A percentile compares a stretch with the other conserved stretches of the same genome.
phyloP scores from a whole-genome alignment of 805 yeast species.

The Metschnikowia drakensbergensis region DNA sequence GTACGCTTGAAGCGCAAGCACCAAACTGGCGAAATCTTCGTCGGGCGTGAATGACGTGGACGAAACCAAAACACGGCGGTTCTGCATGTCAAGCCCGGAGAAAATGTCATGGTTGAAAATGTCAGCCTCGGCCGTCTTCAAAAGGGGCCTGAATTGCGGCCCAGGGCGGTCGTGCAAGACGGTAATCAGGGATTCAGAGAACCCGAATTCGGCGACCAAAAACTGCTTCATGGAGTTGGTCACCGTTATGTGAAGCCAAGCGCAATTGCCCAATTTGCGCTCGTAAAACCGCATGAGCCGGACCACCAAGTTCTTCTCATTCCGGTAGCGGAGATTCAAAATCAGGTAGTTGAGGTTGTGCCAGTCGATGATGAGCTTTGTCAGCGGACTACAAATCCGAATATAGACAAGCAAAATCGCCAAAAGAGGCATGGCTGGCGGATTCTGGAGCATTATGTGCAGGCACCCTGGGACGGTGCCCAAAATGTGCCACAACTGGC shows the following conservation, averaged over 20 bases:
- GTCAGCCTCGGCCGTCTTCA: conserved; percentile 27
- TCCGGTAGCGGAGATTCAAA: conserved; percentile 58
- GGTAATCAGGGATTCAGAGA: conserved; percentile 43
- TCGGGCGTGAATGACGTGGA: conserved; percentile 96
- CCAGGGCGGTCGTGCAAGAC: conserved; percentile 89
- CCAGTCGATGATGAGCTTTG: conserved; percentile 85
- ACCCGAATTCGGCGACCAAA: conserved; percentile 51
- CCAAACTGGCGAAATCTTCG: conserved; percentile 72
- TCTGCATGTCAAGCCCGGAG: conserved; percentile 19
- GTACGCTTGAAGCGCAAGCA: conserved; percentile 63
- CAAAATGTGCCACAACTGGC: conserved; percentile 45
- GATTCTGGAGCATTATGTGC: conserved; percentile 78
- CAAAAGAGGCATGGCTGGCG: conserved; percentile 85
- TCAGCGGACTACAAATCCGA: conserved; percentile 44
- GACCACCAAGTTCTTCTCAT: conserved; percentile 59
- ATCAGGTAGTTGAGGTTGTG: conserved; percentile 90
- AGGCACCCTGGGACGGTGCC: conserved; percentile 57
- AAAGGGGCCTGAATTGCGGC: conserved; percentile 54
- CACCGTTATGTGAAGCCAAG: conserved; percentile 76
- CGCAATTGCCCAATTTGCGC: conserved; percentile 52
- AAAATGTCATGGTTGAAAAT: conserved; percentile 26
- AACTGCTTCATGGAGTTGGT: conserved; percentile 67
- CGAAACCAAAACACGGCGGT: conserved; percentile 68
- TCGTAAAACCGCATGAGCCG: conserved; percentile 61
- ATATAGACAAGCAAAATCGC: conserved; percentile 57